Base-by-base conservation (phyloP, 2,329 filamentous ascomycete species). In the Fusarium xylarioides region DNA sequence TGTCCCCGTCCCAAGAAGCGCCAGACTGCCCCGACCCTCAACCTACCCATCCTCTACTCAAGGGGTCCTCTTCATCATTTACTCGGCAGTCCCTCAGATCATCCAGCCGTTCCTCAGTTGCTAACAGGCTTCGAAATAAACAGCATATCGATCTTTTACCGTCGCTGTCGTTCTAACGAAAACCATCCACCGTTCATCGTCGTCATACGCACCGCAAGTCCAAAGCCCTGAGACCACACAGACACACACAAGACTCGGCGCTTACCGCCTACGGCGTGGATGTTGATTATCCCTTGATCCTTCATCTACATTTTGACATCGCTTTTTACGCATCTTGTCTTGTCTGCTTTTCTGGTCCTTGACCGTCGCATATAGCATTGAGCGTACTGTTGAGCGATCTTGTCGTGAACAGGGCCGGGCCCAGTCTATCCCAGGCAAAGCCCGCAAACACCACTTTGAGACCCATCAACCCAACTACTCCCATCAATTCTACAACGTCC, bases 241-340 rank as follows among this genome's bases (percentile, higher is more conserved):
- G 55, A 57, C 66, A 69, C 68, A 71, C 66, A 73, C 73, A 74
- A 71, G 59, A 75, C 70, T 70, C 69, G 80, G 80, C 80, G 80
- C 80, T 81, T 80, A 81, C 78, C 78, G 79, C 79, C 79, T 68
- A 76, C 69, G 66, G 52, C 68, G 69, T 77, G 63, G 71, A 80
- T 79, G 78, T 76, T 78, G 70, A 76, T 77, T 73, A 61, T 54
- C 70, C 76, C 60, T 74, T 76, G 70, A 76, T 71, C 62, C 67
- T 68, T 70, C 70, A 73, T 76, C 73, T 63, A 66, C 61, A 70
- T 64, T 60, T 55, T 55, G 70, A 53, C 56, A 54, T 68, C 69
- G 55, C 71, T 56, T 64, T 63, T 64, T 66, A 62, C 34, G n/a
- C 69, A 65, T 61, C 47, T 58, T 66, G 58, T 74, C 68, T 65